A percentile compares a stretch with the other conserved stretches of the same genome.
Conservation (phyloP, 345 rosid genomes). For the Triadica sebifera region DNA sequence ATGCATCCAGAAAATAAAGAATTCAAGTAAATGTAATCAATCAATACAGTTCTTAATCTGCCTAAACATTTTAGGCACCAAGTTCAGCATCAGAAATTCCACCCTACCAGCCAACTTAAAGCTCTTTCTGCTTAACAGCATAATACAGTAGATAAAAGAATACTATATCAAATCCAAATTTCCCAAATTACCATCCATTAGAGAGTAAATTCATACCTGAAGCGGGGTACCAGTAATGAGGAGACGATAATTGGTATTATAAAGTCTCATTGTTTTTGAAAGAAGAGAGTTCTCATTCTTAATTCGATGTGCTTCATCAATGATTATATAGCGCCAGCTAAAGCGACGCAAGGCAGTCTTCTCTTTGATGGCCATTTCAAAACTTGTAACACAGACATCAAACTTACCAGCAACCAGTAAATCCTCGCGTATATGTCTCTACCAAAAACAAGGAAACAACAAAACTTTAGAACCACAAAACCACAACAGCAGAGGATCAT, state of each 20-base stretch:
- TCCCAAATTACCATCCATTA: neutral
- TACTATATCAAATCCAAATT: neutral
- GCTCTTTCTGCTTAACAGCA: neutral
- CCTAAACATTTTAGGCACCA: neutral
- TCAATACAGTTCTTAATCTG: neutral
- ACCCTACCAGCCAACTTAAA: neutral
- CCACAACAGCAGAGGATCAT: neutral
- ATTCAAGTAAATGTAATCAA: neutral
- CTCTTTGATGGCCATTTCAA: slow-evolving; percentile 99
- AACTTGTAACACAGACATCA: slow-evolving; percentile 97
- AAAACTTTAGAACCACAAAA: neutral
- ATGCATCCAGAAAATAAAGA: neutral
- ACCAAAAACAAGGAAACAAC: slow-evolving; percentile 20
- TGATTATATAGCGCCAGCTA: slow-evolving; percentile 96
- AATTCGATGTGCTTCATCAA: slow-evolving; percentile 97
- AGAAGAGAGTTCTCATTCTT: slow-evolving; percentile 95
- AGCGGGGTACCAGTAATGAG: slow-evolving; percentile 98
- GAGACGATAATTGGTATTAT: slow-evolving; percentile 81
- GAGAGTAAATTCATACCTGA: slow-evolving; percentile 56
- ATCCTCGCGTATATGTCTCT: slow-evolving; percentile 91
- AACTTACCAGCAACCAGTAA: slow-evolving; percentile 94
- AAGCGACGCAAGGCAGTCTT: slow-evolving; percentile 83
- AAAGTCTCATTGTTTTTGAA: slow-evolving; percentile 94
- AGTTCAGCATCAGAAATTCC: neutral
- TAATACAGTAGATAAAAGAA: neutral